These are phyloP conservation scores for Pisolithus thermaeus DNA, from an alignment of 1,284 basidiomycete species.

Conservation along the genomic window DNA sequence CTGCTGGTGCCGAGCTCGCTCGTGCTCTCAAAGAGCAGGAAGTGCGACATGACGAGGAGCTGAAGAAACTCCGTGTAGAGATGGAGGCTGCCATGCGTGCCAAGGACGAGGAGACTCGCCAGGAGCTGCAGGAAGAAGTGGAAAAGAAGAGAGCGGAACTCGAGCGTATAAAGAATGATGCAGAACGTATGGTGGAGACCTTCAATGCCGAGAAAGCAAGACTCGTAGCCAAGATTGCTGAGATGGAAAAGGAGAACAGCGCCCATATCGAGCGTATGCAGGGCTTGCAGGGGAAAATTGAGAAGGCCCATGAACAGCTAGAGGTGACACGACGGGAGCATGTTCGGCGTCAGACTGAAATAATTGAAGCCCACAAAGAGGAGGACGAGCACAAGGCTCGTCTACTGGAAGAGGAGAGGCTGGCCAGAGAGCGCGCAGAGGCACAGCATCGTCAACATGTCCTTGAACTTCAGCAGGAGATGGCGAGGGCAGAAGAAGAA, in stretches of 20 bases:
- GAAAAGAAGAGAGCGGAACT: constrained; percentile 30
- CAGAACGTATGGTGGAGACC: constrained; percentile 27
- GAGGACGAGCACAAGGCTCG: constrained; percentile 27
- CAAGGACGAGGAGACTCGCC: constrained; percentile 32
- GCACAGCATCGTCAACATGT: constrained; percentile 26
- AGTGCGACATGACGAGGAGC: constrained; percentile 31
- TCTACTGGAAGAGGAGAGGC: constrained; percentile 27
- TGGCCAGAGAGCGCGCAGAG: constrained; percentile 22
- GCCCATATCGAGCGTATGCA: constrained; percentile 15
- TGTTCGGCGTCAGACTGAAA: constrained; percentile 21
- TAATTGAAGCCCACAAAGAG: constrained; percentile 19
- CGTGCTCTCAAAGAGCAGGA: constrained; percentile 33
- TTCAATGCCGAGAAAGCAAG: constrained; percentile 29
- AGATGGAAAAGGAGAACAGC: constrained; percentile 25
- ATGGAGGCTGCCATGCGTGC: constrained; percentile 32
- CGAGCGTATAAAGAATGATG: constrained; percentile 22
- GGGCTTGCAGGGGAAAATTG: constrained; percentile 24
- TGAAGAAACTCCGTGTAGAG: constrained; percentile 32
- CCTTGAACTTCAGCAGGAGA: constrained; percentile 21
- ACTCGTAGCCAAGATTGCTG: constrained; percentile 24
- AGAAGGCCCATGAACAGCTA: constrained; percentile 22
- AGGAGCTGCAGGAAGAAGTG: constrained; percentile 34
- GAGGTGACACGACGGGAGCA: constrained; percentile 26
- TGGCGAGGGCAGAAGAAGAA: constrained; percentile 22
- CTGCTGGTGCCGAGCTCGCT: constrained; percentile 36